These are phyloP conservation scores for Neonectria coccinea DNA, from an alignment of 2,329 filamentous ascomycete species.

Conservation along the genomic window DNA sequence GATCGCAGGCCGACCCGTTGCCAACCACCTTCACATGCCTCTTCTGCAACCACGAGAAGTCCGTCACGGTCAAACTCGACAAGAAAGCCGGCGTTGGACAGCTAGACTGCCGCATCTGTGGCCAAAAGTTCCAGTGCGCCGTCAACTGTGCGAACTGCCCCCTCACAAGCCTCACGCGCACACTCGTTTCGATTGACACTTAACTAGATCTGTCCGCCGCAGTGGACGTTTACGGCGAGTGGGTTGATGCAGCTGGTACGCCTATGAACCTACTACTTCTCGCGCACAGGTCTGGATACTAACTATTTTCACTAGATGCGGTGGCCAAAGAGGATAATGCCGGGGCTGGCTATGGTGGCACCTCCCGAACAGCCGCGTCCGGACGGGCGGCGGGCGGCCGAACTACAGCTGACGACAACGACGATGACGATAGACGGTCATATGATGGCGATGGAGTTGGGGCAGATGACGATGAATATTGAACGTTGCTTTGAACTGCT, in stretches of 20 bases:
- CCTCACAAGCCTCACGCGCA: constrained; percentile 21
- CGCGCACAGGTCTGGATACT: constrained; percentile 22
- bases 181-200: constrained; percentile 31
- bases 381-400: constrained; percentile 42
- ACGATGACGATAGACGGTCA: constrained; percentile 63
- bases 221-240: constrained; percentile 97
- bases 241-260: constrained; percentile 86
- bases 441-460: constrained; percentile 67
- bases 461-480: constrained; percentile 69
- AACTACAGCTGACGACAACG: constrained; percentile 55
- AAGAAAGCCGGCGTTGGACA: constrained; percentile 91
- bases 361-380: constrained; percentile 41
- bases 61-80: constrained; percentile 90
- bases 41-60: constrained; percentile 98
- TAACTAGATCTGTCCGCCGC: constrained; percentile 82
- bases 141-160: constrained; percentile 80
- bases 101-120: constrained; percentile 91
- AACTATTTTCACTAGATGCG: constrained; percentile 54
- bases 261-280: not conserved
- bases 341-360: constrained; percentile 46
- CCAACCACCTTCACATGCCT: constrained; percentile 93
- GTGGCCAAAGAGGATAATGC: constrained; percentile 61
- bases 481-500: constrained; percentile 45
- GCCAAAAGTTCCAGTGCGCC: constrained; percentile 90
- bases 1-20: constrained; percentile 72